Percentiles rank a stretch among this genome's conserved stretches.
Conservation (phyloP, 495 filamentous ascomycete species). For the Immersiella caudata region DNA sequence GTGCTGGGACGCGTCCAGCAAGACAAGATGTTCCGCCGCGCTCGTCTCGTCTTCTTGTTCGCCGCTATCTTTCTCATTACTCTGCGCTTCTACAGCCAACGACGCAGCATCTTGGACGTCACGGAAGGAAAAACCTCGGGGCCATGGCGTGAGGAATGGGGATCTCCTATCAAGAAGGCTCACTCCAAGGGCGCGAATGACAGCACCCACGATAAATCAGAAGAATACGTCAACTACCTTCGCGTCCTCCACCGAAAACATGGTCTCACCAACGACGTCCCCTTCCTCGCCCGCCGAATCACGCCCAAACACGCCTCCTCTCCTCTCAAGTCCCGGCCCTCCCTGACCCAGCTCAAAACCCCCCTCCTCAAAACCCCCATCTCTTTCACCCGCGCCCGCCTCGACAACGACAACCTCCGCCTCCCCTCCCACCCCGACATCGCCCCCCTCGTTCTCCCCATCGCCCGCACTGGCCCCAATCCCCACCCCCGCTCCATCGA, state of each 20-base stretch:
- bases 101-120: constrained; percentile 23
- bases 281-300: constrained; percentile 26
- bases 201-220: neutral
- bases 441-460: neutral
- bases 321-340: neutral
- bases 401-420: constrained; percentile 25
- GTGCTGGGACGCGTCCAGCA: neutral
- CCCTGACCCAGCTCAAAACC: neutral
- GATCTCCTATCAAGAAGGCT: neutral
- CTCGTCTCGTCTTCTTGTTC: constrained; percentile 3
- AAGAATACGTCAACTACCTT: constrained; percentile 28
- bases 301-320: neutral
- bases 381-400: constrained; percentile 17
- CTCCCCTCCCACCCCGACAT: neutral
- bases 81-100: constrained; percentile 21
- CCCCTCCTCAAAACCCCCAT: neutral
- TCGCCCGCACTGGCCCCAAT: neutral
- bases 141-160: constrained; percentile 21
- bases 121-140: constrained; percentile 28
- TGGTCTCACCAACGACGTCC: constrained; percentile 26
- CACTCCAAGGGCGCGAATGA: constrained; percentile 10
- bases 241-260: constrained; percentile 23
- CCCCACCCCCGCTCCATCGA: constrained; percentile 30
- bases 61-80: constrained; percentile 16
- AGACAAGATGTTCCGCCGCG: neutral